Conservation (phyloP, 148 eudicot species). For the Arbutus unedo region DNA sequence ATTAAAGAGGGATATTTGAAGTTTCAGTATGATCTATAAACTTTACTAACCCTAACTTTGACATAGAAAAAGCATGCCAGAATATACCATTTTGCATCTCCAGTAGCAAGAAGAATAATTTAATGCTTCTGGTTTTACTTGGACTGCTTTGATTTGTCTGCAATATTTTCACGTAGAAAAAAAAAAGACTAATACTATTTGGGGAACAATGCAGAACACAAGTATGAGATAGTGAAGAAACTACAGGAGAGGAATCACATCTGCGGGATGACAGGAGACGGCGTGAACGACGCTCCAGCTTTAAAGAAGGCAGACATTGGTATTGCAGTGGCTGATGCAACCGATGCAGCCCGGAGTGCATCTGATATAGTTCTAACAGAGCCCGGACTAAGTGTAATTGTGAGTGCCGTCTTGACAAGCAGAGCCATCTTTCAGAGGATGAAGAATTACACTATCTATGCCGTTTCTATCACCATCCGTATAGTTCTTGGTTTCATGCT, state of each 20-base stretch:
- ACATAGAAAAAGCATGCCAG: background rate
- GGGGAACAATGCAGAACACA: slow-evolving; percentile 51
- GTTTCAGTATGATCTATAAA: background rate
- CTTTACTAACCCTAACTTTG: background rate
- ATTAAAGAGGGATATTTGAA: background rate
- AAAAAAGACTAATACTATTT: background rate
- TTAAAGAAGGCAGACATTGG: slow-evolving; percentile 78
- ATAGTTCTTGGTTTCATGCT: slow-evolving; percentile 69
- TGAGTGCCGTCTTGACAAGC: slow-evolving; percentile 68
- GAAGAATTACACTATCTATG: slow-evolving; percentile 78
- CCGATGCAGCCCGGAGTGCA: slow-evolving; percentile 86
- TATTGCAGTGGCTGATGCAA: slow-evolving; percentile 85
- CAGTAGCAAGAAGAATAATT: background rate
- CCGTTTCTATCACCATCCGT: slow-evolving; percentile 75
- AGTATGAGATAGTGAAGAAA: slow-evolving; percentile 84
- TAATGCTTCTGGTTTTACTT: background rate
- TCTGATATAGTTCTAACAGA: slow-evolving; percentile 79
- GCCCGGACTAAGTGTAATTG: slow-evolving; percentile 78
- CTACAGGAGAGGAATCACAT: slow-evolving; percentile 77
- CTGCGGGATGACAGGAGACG: slow-evolving; percentile 88
- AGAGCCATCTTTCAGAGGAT: slow-evolving; percentile 79
- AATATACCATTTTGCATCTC: background rate
- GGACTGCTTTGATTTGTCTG: background rate
- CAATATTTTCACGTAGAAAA: background rate
- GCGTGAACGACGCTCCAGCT: slow-evolving; percentile 84